Evolutionary conservation across 2,329 filamentous ascomycete species (phyloP).

Genomic region (Neophaeococcomyces aloes): DNA sequence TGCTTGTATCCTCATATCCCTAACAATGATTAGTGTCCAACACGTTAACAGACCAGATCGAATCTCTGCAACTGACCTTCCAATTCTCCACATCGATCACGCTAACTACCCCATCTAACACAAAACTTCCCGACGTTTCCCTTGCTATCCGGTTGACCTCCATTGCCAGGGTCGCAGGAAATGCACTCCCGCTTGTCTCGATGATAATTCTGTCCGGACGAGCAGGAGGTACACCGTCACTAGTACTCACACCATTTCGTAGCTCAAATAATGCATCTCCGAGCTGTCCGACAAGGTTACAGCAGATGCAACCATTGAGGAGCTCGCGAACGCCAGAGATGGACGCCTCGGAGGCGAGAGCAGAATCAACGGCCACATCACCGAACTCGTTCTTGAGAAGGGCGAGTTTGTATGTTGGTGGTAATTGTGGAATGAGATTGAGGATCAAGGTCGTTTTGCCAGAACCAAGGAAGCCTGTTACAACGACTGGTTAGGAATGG

Average conservation of each 20-base stretch:
- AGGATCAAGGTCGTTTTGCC: conserved; percentile 95
- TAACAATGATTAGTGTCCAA: too few relatives aligned
- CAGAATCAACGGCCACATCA: conserved; percentile 84
- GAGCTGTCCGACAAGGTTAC: conserved; percentile 90
- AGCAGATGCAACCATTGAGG: conserved; percentile 96
- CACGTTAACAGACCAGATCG: too few relatives aligned
- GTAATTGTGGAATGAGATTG: conserved; percentile 83
- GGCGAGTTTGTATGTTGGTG: conserved; percentile 70
- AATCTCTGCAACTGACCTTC: too few relatives aligned
- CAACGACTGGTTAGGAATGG: too few relatives aligned
- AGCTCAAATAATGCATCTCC: conserved; percentile 69
- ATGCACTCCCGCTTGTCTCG: conserved; percentile 82
- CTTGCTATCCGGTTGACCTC: conserved; percentile 71
- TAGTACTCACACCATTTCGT: conserved; percentile 36
- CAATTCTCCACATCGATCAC: conserved; percentile 95
- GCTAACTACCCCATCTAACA: conserved; percentile 75
- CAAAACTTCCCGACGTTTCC: conserved; percentile 51
- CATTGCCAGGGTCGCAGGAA: conserved; percentile 80
- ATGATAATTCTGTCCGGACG: conserved; percentile 77
- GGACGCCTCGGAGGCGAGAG: conserved; percentile 70
- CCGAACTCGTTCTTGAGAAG: conserved; percentile 98
- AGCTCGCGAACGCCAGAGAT: conserved; percentile 87
- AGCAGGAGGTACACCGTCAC: too few relatives aligned
- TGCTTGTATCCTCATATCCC: conserved; percentile 83
- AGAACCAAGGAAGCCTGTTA: conserved; percentile 72